Evolutionary conservation across 352 stramenopile genomes (phyloP), one percentile per base, ranked within the genome.

Genomic region (Plasmopara halstedii): DNA sequence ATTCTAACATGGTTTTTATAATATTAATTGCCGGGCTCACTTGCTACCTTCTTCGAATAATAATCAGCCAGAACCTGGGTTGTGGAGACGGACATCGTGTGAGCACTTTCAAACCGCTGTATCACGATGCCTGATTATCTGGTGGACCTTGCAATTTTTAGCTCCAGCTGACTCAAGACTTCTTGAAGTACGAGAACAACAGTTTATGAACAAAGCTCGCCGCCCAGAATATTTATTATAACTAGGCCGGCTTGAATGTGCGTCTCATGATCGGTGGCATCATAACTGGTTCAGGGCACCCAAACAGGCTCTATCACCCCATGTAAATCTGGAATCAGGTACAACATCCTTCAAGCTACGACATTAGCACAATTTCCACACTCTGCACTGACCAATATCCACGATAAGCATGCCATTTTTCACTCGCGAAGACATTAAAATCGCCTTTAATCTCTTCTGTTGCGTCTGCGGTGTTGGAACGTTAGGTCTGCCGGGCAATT

Each of bases 401-500:
- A 11, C 25, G 6, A 29, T 29, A 7, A 35, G 5, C 3, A 35
- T 35, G 31, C 8, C 52, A 6, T 70, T 73, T 46, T 70, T 82
- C 55, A 82, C 69, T 8, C 17, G 50, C 17, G 73, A 85, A 55
- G 73, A 85, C 46, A 43, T 56, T 44, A 85, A 83, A 52, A 56
- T 55, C 3, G 54, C 65, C 10, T 80, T 79, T 60, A 81, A 76
- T 49, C 65, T 83, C 54, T 76, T 76, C 52, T 85, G 73, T 49
- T 69, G 63, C 11, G 72, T 85, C 42, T 85, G 74, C 54, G 74
- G 74, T 38, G 74, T 87, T 25, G 75, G 75, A 10, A 84, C 75
- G 22, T 69, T 87, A 26, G 72, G 75, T 39, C 82, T 87, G 68
- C 72, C 75, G 0, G 70, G 59, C 22, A 87, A 87, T 53, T 87